phyloP scores from a whole-genome alignment of 305 asterid genomes.

The Fraxinus velutina region DNA sequence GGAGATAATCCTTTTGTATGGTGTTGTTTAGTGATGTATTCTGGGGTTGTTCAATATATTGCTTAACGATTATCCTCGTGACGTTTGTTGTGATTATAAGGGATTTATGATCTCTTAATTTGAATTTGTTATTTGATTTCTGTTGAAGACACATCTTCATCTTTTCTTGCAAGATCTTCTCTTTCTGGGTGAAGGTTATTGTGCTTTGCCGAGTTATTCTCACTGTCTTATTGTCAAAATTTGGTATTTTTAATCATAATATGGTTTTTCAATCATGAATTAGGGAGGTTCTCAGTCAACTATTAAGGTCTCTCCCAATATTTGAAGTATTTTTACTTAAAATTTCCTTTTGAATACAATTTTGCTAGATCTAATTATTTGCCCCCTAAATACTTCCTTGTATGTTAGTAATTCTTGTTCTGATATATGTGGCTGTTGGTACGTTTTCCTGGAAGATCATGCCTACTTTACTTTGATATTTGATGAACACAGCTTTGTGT shows the following conservation, averaged over 20 bases:
- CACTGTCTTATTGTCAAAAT: neutral
- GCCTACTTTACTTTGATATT: neutral
- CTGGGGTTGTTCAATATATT: neutral
- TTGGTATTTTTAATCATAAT: neutral
- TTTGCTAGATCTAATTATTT: conserved; percentile 2
- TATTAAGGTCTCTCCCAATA: neutral
- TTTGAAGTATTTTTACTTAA: neutral
- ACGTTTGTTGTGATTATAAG: neutral
- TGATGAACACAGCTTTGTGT: neutral
- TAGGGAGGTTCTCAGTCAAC: neutral
- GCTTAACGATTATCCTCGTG: neutral
- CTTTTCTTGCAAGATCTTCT: conserved; percentile 27
- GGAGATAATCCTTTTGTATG: neutral
- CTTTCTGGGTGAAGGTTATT: neutral
- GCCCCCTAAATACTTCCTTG: neutral
- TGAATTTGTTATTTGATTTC: neutral
- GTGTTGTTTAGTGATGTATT: neutral
- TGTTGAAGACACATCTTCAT: conserved; percentile 11
- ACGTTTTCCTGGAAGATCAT: neutral
- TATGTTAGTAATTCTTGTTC: neutral
- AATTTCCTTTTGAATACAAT: neutral
- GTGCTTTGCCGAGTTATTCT: neutral
- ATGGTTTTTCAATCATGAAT: neutral
- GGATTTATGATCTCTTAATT: neutral
- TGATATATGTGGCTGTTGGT: neutral